Conservation (phyloP, 1,139 yeast genomes). For the Saccharomyces pastorianus region DNA sequence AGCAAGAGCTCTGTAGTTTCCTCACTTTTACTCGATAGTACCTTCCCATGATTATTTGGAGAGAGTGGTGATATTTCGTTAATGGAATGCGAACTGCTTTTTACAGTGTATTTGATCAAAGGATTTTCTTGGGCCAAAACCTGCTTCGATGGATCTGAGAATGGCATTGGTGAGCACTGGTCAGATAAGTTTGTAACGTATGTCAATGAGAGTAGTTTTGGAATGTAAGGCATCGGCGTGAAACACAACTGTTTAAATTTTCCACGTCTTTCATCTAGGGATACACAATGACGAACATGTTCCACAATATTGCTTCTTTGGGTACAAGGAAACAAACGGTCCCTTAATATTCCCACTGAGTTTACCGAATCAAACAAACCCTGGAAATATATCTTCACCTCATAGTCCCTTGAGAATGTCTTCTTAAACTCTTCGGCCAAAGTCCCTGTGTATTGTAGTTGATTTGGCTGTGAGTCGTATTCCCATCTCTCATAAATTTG, state of each 20-base stretch:
- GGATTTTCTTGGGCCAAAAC: background rate
- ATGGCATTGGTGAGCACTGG: background rate
- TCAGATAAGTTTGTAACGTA: slow-evolving; percentile 15
- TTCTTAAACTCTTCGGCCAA: slow-evolving; percentile 44
- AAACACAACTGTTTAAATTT: slow-evolving; percentile 53
- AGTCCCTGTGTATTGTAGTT: slow-evolving; percentile 35
- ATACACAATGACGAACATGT: slow-evolving; percentile 57
- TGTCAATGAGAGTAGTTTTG: slow-evolving; percentile 28
- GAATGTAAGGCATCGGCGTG: slow-evolving; percentile 36
- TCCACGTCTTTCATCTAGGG: slow-evolving; percentile 56
- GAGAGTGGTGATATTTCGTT: background rate
- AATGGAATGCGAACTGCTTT: background rate
- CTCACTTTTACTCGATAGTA: background rate
- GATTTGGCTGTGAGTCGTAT: slow-evolving; percentile 47
- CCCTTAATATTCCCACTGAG: slow-evolving; percentile 52
- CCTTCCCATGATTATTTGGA: background rate
- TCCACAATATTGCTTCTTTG: slow-evolving; percentile 43
- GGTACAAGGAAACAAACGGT: slow-evolving; percentile 50
- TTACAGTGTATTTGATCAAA: background rate
- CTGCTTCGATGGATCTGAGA: background rate
- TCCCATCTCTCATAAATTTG: slow-evolving; percentile 55
- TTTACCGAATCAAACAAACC: slow-evolving; percentile 63
- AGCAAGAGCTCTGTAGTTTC: background rate
- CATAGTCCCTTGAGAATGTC: slow-evolving; percentile 40
- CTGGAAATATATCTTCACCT: slow-evolving; percentile 45